Base-by-base conservation (phyloP, 2,329 filamentous ascomycete genomes). In the Curvularia verruculosa region DNA sequence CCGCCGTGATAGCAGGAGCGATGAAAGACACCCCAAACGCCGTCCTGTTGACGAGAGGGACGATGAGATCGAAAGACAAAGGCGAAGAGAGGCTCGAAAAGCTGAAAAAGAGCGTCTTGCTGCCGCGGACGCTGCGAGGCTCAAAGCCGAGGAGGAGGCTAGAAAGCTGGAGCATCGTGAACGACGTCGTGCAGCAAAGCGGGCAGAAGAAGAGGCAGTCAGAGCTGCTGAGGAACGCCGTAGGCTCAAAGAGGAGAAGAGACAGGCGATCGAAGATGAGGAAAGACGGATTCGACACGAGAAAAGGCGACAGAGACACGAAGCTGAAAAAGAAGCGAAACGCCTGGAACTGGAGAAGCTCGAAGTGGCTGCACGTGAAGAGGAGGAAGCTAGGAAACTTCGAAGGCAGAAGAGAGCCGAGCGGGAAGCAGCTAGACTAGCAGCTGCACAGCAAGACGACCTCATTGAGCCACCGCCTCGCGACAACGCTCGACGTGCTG, bases 1-100 rank as follows among this genome's bases (percentile, higher is more conserved):
- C 40, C 66, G 66, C 49, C 70, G 67, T 6, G 73, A 75, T 19
- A 59, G 47, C 24, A 64, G 59, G 18, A 64, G 62, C 12, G 71
- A 70, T 1, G 68, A 73, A 7, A 73, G 63, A 54, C 65, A 71
- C 18, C 66, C 52, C 52, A 75, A 68, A 46, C 71, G 70, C 12
- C 72, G 66, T 0, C 51, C 66, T 6, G 26, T 67, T 13, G 68
- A 69, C 15, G 66, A 64, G 12, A 56, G 59, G 8, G 71, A 74
- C 18, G 68, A 66, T 26, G 71, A 73, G 5, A 58, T 60, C 4
- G 70, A 73, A 18, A 61, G 59, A 49, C 64, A 59, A 9, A 69
- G 63, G 53, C 73, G 72, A 7, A 70, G 63, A 23, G 69, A 74
- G 52, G 60, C 60, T 31, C 71, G 71, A 12, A 64, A 64, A 15